Evolutionary conservation across 495 filamentous ascomycete genomes (phyloP).

Genomic region (Aspergillus avenaceus): DNA sequence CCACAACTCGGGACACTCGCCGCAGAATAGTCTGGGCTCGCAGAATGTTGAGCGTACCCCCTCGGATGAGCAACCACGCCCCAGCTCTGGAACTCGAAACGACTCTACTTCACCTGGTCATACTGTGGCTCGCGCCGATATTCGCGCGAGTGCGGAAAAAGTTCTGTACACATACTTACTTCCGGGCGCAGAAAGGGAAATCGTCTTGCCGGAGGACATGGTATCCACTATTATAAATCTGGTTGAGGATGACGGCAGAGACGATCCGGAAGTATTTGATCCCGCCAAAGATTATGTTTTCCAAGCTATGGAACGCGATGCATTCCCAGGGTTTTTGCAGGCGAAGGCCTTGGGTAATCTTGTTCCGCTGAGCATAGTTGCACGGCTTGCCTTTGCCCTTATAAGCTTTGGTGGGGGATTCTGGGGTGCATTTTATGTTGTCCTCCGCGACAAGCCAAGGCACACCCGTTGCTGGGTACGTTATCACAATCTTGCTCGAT

Average conservation of each 20-base stretch:
- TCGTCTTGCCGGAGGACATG: conserved; percentile 84
- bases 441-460: conserved; percentile 78
- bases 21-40: conserved; percentile 62
- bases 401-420: conserved; percentile 84
- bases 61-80: conserved; percentile 54
- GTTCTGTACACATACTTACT: conserved; percentile 95
- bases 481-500: conserved; percentile 1
- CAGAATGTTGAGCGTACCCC: conserved; percentile 35
- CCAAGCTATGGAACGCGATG: conserved; percentile 98
- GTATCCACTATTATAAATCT: conserved; percentile 72
- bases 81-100: conserved; percentile 55
- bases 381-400: conserved; percentile 81
- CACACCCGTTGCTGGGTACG: conserved; percentile 78
- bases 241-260: conserved; percentile 84
- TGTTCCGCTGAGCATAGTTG: conserved; percentile 78
- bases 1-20: conserved; percentile 54
- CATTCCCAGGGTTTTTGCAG: conserved; percentile 92
- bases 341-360: conserved; percentile 94
- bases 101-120: conserved; percentile 75
- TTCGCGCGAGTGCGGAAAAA: conserved; percentile 91
- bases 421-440: conserved; percentile 89
- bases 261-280: conserved; percentile 96
- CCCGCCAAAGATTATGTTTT: conserved; percentile 98
- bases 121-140: conserved; percentile 78
- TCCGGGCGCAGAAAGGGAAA: conserved; percentile 89